phyloP scores from a whole-genome alignment of 768 basidiomycete genomes.

The Lentinula sp. region DNA sequence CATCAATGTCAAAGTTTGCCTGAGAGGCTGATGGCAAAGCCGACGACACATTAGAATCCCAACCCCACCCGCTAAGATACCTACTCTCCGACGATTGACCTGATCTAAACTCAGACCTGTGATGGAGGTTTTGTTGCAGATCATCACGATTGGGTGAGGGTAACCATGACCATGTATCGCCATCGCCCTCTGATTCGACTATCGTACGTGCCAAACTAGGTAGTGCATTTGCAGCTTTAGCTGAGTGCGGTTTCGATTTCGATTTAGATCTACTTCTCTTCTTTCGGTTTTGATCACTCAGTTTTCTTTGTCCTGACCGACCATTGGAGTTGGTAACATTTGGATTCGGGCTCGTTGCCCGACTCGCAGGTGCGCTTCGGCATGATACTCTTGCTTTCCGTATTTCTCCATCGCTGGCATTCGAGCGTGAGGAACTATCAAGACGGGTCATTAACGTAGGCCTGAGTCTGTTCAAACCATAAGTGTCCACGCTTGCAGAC shows the following conservation, averaged over 20 bases:
- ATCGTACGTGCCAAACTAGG: background rate
- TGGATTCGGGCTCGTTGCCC: constrained; percentile 20
- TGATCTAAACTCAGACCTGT: background rate
- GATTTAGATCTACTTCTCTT: background rate
- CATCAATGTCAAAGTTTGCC: background rate
- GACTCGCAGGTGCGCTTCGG: constrained; percentile 42
- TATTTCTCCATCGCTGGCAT: constrained; percentile 14
- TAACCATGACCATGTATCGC: background rate
- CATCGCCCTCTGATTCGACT: background rate
- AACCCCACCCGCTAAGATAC: background rate
- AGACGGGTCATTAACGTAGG: constrained; percentile 2
- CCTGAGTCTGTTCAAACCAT: background rate
- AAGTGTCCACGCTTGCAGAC: background rate
- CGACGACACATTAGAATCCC: background rate
- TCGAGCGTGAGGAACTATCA: constrained; percentile 3
- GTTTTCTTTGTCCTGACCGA: background rate
- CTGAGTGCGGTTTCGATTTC: background rate
- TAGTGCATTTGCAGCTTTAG: background rate
- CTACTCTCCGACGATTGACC: background rate
- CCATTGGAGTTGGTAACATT: background rate
- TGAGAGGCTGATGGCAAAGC: background rate
- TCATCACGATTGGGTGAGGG: background rate
- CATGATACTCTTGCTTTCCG: constrained; percentile 38
- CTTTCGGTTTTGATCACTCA: background rate
- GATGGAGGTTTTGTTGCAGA: background rate